These are phyloP conservation scores for sunflower (Helianthus annuus) DNA, from an alignment of 129 eudicot species.

Conservation along the genomic window DNA sequence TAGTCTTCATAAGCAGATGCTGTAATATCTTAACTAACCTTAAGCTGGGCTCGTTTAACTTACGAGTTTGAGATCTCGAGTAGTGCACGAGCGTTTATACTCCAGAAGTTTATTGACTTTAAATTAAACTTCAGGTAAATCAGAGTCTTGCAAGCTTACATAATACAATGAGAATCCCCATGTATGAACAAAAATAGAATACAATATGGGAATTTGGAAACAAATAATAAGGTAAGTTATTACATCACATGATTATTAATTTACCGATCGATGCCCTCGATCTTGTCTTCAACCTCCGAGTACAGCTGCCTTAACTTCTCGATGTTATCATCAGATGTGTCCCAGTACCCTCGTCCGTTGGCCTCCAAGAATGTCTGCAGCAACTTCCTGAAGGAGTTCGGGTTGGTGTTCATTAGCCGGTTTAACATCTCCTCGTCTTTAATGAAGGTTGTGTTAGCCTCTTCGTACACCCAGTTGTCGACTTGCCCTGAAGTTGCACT, in stretches of 20 bases:
- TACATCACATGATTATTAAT: conserved; percentile 26
- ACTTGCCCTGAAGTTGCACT: conserved; percentile 98
- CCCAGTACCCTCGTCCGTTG: conserved; percentile 99
- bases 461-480: conserved; percentile 97
- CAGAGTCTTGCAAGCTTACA: conserved; percentile 25
- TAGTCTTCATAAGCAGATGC: no score
- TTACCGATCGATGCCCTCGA: conserved; percentile 84
- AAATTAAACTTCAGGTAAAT: conserved; percentile 18
- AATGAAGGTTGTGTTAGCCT: conserved; percentile 92
- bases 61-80: no score
- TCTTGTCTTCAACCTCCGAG: conserved; percentile 97
- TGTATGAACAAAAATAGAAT: conserved; percentile 20
- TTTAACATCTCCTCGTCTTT: conserved; percentile 90
- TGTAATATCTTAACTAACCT: no score
- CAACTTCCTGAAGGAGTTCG: conserved; percentile 90
- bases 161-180: conserved; percentile 27
- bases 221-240: conserved; percentile 9
- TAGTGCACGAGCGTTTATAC: no score
- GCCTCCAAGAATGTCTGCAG: conserved; percentile 97
- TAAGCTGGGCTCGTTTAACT: no score
- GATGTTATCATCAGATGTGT: conserved; percentile 83
- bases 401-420: conserved; percentile 93
- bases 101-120: conserved; percentile 20
- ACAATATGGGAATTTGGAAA: conserved; percentile 22
- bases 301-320: conserved; percentile 84